Base-by-base conservation (phyloP, 306 rosid species). In the Pterocarpus macrocarpus region DNA sequence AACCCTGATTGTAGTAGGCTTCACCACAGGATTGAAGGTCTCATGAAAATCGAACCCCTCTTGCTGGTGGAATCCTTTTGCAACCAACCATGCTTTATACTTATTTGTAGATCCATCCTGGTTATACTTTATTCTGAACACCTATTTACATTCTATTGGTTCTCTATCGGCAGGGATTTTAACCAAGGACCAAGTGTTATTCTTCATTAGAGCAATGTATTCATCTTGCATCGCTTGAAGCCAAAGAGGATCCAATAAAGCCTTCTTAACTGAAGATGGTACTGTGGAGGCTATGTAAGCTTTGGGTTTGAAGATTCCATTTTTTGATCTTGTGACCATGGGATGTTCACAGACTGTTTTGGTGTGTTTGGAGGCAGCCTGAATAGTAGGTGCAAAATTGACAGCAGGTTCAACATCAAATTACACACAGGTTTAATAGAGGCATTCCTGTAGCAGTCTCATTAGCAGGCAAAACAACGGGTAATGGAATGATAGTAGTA, bases 361-460 rank as follows among this genome's bases (percentile, higher is more conserved):
- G 47, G 10, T 22, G 28, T 22, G 28, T 22, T 22, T 22, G 5
- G 1, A 8, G 8, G 47, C 1, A 1, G 10, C 47, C 5, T 0
- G 39, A 43, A 8, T 11, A 3, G 0, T 0, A 0, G 47, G n/a
- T 49, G n/a, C 28, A 15, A 0, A 10, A 1, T 4, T 10, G 3
- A 10, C 0, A 0, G 14, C 1, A 5, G 8, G 47, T 43, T 3
- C 39, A 36, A 5, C 1, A 6, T 6, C 1, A 7, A 8, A 1
- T 7, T 0, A 5, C 1, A 1, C 47, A 43, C 5, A 4, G 2
- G 10, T 5, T 0, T 0, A 0, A 4, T 3, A 36, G 0, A 3
- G 4, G 39, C 5, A 0, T 36, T 4, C 39, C 39, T 36, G 39
- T 36, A 0, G 2, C 5, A 22, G 28, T 22, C 1, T 22, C 28